A percentile compares a stretch with the other conserved stretches of the same genome.
phyloP scores from a whole-genome alignment of 2,329 filamentous ascomycete species.

The Aspergillus flavus region DNA sequence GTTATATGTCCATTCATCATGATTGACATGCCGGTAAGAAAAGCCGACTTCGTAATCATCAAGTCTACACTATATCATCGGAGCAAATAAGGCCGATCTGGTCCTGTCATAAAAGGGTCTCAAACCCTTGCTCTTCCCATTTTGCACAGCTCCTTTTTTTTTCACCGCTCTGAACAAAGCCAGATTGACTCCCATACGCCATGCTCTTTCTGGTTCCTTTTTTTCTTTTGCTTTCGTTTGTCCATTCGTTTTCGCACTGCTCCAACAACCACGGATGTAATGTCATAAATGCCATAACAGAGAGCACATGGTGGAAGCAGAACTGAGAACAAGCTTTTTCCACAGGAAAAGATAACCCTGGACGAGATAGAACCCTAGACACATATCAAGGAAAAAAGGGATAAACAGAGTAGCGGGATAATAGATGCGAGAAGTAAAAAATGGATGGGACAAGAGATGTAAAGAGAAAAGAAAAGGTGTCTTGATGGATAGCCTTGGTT shows the following conservation, averaged over 20 bases:
- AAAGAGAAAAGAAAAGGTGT: constrained; percentile 29
- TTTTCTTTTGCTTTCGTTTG: constrained; percentile 2
- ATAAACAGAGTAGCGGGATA: constrained; percentile 10
- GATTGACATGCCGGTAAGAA: constrained; percentile 31
- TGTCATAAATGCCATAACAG: constrained; percentile 12
- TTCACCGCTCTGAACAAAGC: constrained; percentile 28
- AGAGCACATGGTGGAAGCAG: constrained; percentile 15
- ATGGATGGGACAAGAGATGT: constrained; percentile 20
- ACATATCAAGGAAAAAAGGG: constrained; percentile 19
- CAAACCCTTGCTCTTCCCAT: constrained; percentile 12
- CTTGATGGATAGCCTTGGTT: constrained; percentile 23
- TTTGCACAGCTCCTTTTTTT: constrained; percentile 16
- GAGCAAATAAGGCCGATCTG: constrained; percentile 9
- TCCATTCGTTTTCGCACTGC: constrained; percentile 10
- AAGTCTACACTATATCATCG: constrained; percentile 20
- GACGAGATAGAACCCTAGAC: constrained; percentile 14
- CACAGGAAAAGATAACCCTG: constrained; percentile 20
- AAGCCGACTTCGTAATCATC: constrained; percentile 32
- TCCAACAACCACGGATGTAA: constrained; percentile 6
- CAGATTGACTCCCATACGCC: constrained; percentile 40
- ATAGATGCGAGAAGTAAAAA: constrained; percentile 16
- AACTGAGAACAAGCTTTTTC: constrained; percentile 15
- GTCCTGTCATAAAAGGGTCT: constrained; percentile 10
- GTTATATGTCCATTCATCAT: constrained; percentile 39
- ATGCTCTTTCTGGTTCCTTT: constrained; percentile 23